Conservation (phyloP, 192 early-diverging fungal species). For the Backusella morwellensis region DNA sequence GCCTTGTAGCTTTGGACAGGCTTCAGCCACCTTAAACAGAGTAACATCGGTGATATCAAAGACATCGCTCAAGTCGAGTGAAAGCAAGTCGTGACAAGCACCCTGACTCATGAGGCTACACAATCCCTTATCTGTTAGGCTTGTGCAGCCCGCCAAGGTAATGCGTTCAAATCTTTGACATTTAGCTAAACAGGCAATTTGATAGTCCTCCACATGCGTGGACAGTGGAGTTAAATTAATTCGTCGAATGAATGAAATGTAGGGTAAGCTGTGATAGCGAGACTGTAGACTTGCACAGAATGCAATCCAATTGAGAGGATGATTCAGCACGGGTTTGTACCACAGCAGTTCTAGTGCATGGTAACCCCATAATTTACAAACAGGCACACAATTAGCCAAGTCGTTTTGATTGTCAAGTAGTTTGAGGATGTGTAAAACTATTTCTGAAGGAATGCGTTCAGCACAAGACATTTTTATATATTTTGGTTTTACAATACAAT, state of each 20-base stretch:
- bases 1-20: conserved; percentile 53
- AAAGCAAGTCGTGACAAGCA: conserved; percentile 34
- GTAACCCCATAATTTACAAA: conserved; percentile 54
- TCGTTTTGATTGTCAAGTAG: conserved; percentile 41
- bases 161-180: conserved; percentile 53
- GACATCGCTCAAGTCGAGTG: conserved; percentile 54
- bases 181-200: conserved; percentile 28
- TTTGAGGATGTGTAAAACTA: conserved; percentile 50
- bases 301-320: conserved; percentile 22
- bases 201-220: conserved; percentile 39
- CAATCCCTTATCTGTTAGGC: conserved; percentile 45
- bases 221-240: conserved; percentile 55
- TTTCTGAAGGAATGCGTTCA: conserved; percentile 46
- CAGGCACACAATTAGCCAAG: conserved; percentile 43
- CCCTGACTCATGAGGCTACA: conserved; percentile 35
- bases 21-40: conserved; percentile 39
- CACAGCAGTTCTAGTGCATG: conserved; percentile 53
- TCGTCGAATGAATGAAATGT: conserved; percentile 50
- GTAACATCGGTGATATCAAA: conserved; percentile 41
- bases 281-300: conserved; percentile 19
- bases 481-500: neutral
- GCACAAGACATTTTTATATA: neutral
- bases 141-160: conserved; percentile 46
- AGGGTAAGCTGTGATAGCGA: conserved; percentile 27
- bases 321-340: conserved; percentile 44